Conservation (phyloP, 805 yeast genomes). For the Isabelozyma heimii region DNA sequence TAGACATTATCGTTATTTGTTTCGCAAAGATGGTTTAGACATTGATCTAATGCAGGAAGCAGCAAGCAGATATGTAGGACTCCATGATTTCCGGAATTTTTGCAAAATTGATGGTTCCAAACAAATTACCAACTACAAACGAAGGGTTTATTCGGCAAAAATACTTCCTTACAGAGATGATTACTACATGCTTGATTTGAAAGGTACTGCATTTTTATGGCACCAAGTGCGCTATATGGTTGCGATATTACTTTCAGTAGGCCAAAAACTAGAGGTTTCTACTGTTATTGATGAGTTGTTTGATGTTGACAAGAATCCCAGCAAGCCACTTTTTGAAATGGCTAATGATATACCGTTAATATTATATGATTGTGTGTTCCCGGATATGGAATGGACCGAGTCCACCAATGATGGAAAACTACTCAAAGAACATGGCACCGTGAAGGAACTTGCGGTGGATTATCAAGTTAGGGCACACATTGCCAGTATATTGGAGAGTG, state of each 20-base stretch:
- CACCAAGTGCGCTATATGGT: slow-evolving; percentile 97
- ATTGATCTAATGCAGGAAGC: slow-evolving; percentile 68
- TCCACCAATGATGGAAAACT: slow-evolving; percentile 26
- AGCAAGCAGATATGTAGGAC: slow-evolving; percentile 61
- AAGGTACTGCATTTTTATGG: slow-evolving; percentile 93
- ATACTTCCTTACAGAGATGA: slow-evolving; percentile 44
- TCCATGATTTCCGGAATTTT: slow-evolving; percentile 89
- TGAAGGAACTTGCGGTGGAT: slow-evolving; percentile 54
- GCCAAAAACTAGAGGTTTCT: slow-evolving; percentile 70
- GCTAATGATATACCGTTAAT: slow-evolving; percentile 88
- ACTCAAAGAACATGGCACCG: slow-evolving; percentile 38
- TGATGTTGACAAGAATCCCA: slow-evolving; percentile 53
- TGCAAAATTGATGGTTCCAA: slow-evolving; percentile 94
- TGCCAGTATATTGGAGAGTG: slow-evolving; percentile 45
- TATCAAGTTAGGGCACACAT: slow-evolving; percentile 56
- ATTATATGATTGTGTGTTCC: slow-evolving; percentile 78
- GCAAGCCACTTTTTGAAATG: slow-evolving; percentile 80
- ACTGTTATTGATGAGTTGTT: slow-evolving; percentile 55
- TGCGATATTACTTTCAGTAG: slow-evolving; percentile 76
- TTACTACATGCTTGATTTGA: slow-evolving; percentile 67
- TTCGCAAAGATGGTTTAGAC: slow-evolving; percentile 57
- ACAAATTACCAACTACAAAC: slow-evolving; percentile 76
- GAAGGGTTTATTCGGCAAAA: slow-evolving; percentile 56
- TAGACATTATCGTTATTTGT: slow-evolving; percentile 84
- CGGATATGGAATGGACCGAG: slow-evolving; percentile 65